These are phyloP conservation scores for Paramecium biaurelia DNA, from an alignment of 73 alveolate genomes.

Conservation along the genomic window DNA sequence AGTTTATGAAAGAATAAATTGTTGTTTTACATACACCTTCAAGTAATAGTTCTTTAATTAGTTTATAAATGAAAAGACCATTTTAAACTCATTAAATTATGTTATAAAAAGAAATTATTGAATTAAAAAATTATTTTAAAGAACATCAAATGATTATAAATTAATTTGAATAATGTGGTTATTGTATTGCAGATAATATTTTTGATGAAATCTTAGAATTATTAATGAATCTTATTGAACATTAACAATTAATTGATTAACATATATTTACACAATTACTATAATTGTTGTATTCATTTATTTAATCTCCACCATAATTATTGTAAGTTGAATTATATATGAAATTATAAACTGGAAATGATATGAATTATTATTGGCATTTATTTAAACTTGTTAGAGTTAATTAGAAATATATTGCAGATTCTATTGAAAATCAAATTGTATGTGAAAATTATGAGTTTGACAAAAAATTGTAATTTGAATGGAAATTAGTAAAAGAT, in stretches of 20 bases:
- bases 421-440: not conserved
- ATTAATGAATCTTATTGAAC: conserved; percentile 22
- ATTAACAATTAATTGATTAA: not conserved
- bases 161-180: conserved; percentile 27
- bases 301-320: conserved; percentile 11
- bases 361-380: conserved; percentile 54
- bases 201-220: conserved; percentile 37
- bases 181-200: conserved; percentile 45
- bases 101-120: not conserved
- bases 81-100: not conserved
- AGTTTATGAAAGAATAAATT: conserved; percentile 37
- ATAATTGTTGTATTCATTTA: not conserved
- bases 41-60: not conserved
- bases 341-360: conserved; percentile 34
- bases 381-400: conserved; percentile 29
- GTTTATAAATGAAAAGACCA: not conserved
- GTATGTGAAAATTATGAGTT: not conserved
- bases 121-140: not conserved
- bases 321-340: not conserved
- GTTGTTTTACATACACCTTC: conserved; percentile 43
- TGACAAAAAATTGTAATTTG: not conserved
- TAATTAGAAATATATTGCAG: not conserved
- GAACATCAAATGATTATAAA: not conserved
- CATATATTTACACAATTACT: not conserved
- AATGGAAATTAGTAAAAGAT: not conserved